phyloP scores from a whole-genome alignment of 2,329 filamentous ascomycete species.

The Ceratocystiopsis brevicomis region DNA sequence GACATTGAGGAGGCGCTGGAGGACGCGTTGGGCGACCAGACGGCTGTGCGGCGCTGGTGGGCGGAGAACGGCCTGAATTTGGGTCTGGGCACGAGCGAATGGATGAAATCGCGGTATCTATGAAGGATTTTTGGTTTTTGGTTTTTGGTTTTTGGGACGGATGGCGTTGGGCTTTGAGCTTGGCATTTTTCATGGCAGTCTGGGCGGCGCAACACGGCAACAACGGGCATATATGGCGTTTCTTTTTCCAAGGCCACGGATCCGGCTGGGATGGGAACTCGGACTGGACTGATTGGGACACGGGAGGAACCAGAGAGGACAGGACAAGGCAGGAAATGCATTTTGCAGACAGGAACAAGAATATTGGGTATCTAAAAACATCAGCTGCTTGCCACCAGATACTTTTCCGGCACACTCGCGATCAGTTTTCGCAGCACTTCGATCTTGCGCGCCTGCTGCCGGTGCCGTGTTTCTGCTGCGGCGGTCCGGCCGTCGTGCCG shows the following conservation, averaged over 20 bases:
- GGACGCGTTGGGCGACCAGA: slow-evolving; percentile 56
- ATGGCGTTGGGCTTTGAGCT: no score
- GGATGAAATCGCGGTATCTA: slow-evolving; percentile 67
- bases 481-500: slow-evolving; percentile 36
- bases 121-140: slow-evolving; percentile 15
- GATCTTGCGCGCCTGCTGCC: slow-evolving; percentile 47
- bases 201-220: not conserved
- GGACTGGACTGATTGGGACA: not conserved
- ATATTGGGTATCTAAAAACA: no score
- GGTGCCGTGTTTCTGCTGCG: slow-evolving; percentile 43
- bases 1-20: slow-evolving; percentile 91
- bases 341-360: no score
- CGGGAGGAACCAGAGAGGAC: no score
- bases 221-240: not conserved
- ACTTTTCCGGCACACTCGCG: slow-evolving; percentile 32
- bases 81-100: slow-evolving; percentile 66
- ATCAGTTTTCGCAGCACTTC: slow-evolving; percentile 49
- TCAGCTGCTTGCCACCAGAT: slow-evolving; percentile 1
- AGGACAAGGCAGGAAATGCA: no score
- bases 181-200: not conserved
- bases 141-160: not conserved
- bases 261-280: not conserved
- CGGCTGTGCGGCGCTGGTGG: slow-evolving; percentile 72
- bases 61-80: slow-evolving; percentile 64
- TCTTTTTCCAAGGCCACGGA: not conserved